Percentiles rank a stretch among this genome's conserved stretches.
Evolutionary conservation across 495 filamentous ascomycete species (phyloP).

Genomic region (Niebla homalea): DNA sequence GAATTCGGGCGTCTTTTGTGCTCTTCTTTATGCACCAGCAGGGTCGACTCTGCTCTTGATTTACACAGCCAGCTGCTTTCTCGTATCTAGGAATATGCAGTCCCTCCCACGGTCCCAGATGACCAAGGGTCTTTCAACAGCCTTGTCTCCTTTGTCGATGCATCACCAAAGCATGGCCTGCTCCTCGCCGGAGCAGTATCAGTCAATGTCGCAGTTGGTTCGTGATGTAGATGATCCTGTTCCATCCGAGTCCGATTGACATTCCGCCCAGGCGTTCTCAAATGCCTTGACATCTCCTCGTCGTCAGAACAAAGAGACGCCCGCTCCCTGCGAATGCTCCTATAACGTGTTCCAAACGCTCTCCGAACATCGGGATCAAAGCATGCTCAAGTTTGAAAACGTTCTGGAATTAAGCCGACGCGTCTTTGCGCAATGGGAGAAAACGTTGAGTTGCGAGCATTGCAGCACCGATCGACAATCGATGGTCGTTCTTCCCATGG

Average conservation of each 20-base stretch:
- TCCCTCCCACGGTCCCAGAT: background rate
- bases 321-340: conserved; percentile 18
- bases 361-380: conserved; percentile 20
- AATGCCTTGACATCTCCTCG: background rate
- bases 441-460: conserved; percentile 18
- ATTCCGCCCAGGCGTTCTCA: background rate
- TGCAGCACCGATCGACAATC: conserved; percentile 18
- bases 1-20: no score
- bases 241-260: background rate
- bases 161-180: background rate
- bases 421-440: conserved; percentile 18
- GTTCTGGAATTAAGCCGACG: conserved; percentile 21
- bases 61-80: background rate
- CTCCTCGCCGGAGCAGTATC: background rate
- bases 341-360: conserved; percentile 17
- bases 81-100: background rate
- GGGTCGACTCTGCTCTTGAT: no score
- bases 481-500: conserved; percentile 15
- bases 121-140: background rate
- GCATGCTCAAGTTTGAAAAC: conserved; percentile 21
- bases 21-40: no score
- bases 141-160: background rate
- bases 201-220: background rate
- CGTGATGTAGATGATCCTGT: background rate
- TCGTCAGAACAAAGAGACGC: background rate